A percentile compares a stretch with the other conserved stretches of the same genome.
phyloP scores from a whole-genome alignment of 306 rosid genomes.

The Lablab purpureus region DNA sequence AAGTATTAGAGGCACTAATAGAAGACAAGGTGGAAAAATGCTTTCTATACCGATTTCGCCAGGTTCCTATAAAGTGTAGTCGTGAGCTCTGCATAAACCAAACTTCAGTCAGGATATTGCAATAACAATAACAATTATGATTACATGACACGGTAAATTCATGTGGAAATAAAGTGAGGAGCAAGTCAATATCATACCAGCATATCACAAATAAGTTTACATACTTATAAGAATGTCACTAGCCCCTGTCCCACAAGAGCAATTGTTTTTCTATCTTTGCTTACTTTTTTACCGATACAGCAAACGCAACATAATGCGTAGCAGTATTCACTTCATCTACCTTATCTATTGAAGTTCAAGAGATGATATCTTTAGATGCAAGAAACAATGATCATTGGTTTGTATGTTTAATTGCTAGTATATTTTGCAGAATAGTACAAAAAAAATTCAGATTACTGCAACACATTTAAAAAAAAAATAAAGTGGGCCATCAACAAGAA shows the following conservation, averaged over 20 bases:
- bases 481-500: constrained; percentile 24
- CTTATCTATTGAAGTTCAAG: constrained; percentile 23
- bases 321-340: constrained; percentile 22
- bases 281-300: constrained; percentile 19
- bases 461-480: constrained; percentile 9
- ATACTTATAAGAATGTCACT: constrained; percentile 20
- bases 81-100: constrained; percentile 77
- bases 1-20: constrained; percentile 44
- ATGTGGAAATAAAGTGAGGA: constrained; percentile 32
- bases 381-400: constrained; percentile 1
- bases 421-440: constrained; percentile 26
- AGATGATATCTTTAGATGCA: not conserved
- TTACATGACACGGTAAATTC: constrained; percentile 12
- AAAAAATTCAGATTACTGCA: constrained; percentile 10
- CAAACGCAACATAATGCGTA: constrained; percentile 14
- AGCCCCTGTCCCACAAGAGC: not conserved
- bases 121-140: constrained; percentile 12
- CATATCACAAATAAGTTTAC: constrained; percentile 24
- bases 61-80: constrained; percentile 93
- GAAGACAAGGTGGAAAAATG: constrained; percentile 61
- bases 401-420: constrained; percentile 4
- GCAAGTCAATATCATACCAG: constrained; percentile 39
- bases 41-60: constrained; percentile 92
- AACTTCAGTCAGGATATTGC: constrained; percentile 43
- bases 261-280: constrained; percentile 10